phyloP scores from a whole-genome alignment of 2,329 filamentous ascomycete genomes.

The Aureobasidium sp. region DNA sequence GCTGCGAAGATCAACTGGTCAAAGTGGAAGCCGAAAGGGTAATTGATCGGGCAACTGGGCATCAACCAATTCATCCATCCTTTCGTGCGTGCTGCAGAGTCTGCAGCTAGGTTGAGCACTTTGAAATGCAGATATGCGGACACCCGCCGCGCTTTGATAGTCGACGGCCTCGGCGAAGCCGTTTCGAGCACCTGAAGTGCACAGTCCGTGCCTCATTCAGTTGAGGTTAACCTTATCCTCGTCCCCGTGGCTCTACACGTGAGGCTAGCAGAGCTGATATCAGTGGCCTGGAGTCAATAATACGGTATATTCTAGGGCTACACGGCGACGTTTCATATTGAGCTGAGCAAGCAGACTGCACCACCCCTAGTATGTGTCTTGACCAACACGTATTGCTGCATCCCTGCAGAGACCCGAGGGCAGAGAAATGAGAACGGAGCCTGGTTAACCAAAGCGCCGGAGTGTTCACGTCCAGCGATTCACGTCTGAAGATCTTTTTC shows the following conservation, averaged over 20 bases:
- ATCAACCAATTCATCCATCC: background rate
- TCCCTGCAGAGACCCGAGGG: background rate
- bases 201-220: slow-evolving; percentile 1
- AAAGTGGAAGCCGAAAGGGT: background rate
- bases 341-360: background rate
- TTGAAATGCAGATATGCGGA: background rate
- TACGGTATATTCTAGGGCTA: background rate
- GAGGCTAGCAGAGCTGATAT: background rate
- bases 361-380: background rate
- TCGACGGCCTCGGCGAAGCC: slow-evolving; percentile 2
- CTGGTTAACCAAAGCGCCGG: background rate
- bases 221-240: slow-evolving; percentile 3
- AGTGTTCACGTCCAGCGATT: background rate
- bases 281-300: slow-evolving; percentile 4
- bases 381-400: background rate
- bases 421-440: background rate
- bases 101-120: slow-evolving; percentile 6
- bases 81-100: slow-evolving; percentile 6
- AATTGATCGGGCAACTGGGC: background rate
- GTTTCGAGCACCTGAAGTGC: background rate
- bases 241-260: background rate
- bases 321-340: background rate
- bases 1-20: background rate
- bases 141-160: background rate
- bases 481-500: background rate